phyloP scores from a whole-genome alignment of 75 land plant genomes.

The Cunninghamia lanceolata region DNA sequence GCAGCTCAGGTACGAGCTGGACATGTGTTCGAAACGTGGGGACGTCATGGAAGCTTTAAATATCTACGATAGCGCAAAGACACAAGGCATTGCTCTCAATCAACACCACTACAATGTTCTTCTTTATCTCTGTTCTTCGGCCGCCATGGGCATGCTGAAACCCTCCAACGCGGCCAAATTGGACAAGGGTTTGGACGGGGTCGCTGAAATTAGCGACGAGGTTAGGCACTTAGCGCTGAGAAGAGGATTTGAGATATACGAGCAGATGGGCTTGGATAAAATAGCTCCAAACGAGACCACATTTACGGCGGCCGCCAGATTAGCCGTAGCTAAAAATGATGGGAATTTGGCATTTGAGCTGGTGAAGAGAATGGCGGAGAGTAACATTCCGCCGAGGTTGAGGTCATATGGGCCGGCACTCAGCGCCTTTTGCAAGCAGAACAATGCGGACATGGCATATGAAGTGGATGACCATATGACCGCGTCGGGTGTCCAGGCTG shows the following conservation, averaged over 20 bases:
- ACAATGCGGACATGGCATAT: conserved; percentile 71
- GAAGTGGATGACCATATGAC: conserved; percentile 83
- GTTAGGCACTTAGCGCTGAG: conserved; percentile 38
- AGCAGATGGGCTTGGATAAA: conserved; percentile 54
- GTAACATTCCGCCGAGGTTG: conserved; percentile 60
- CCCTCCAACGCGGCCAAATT: conserved; percentile 19
- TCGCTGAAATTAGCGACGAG: conserved; percentile 25
- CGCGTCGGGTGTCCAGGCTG: conserved; percentile 62
- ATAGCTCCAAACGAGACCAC: conserved; percentile 81
- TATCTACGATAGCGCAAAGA: conserved; percentile 57
- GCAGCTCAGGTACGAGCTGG: conserved; percentile 40
- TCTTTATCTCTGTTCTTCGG: conserved; percentile 87
- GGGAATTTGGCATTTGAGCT: conserved; percentile 90
- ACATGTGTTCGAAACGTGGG: conserved; percentile 84
- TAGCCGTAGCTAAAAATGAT: conserved; percentile 82
- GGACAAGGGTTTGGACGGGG: conserved; percentile 1
- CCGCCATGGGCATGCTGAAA: conserved; percentile 54
- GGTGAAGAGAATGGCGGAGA: conserved; percentile 76
- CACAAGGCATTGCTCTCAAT: conserved; percentile 48
- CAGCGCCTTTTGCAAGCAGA: conserved; percentile 51
- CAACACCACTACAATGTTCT: conserved; percentile 82
- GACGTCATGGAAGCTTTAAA: conserved; percentile 65
- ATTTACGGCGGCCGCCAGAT: conserved; percentile 79
- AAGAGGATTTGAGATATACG: conserved; percentile 78
- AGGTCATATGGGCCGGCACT: conserved; percentile 89